Percentiles rank a stretch among this genome's conserved stretches.
These are phyloP conservation scores for Didymella lethalis DNA, from an alignment of 2,329 filamentous ascomycete species.

Conservation along the genomic window DNA sequence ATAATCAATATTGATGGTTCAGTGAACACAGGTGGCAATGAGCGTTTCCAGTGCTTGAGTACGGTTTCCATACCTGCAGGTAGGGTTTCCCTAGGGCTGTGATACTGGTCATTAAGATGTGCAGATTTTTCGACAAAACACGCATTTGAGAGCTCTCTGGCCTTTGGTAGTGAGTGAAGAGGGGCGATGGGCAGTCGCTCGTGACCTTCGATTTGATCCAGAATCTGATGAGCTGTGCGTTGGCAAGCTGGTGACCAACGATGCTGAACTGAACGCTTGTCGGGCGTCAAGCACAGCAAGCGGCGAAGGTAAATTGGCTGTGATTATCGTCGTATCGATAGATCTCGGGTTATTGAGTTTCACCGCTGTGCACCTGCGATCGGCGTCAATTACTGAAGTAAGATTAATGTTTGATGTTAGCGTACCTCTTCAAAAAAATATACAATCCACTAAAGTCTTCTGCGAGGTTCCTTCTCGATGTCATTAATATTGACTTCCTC, in stretches of 20 bases:
- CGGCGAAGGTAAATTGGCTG: background rate
- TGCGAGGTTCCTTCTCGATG: slow-evolving; percentile 9
- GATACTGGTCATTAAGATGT: background rate
- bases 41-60: slow-evolving; percentile 11
- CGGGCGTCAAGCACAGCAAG: slow-evolving; percentile 1
- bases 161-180: background rate
- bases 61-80: background rate
- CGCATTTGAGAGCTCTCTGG: background rate
- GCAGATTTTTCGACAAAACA: background rate
- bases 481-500: background rate
- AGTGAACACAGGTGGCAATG: slow-evolving; percentile 40
- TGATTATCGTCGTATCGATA: slow-evolving; percentile 1
- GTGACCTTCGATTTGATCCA: slow-evolving; percentile 8
- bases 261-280: slow-evolving; percentile 15
- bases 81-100: background rate
- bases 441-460: slow-evolving; percentile 13
- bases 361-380: slow-evolving; percentile 3
- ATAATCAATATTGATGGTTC: slow-evolving; percentile 50
- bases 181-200: background rate
- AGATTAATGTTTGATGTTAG: no score
- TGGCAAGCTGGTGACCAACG: slow-evolving; percentile 10
- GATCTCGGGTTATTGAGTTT: slow-evolving; percentile 12
- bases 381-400: background rate
- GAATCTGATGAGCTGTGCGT: slow-evolving; percentile 13
- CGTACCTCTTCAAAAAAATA: slow-evolving; percentile 10